phyloP scores from a whole-genome alignment of 2,329 filamentous ascomycete genomes.

The Chalaropsis thielavioides region DNA sequence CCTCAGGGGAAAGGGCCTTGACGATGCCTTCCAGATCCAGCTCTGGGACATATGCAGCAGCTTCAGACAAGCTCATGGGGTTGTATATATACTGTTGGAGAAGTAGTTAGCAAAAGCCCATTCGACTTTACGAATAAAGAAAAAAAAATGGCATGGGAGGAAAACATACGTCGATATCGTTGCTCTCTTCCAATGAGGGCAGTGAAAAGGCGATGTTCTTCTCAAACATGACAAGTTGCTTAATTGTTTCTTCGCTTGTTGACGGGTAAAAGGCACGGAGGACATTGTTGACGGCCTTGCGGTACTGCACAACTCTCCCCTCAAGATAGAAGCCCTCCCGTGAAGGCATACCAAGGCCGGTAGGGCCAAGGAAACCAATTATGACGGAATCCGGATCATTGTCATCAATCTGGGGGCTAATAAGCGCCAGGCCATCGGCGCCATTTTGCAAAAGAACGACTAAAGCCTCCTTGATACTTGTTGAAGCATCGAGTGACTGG shows the following conservation, averaged over 20 bases:
- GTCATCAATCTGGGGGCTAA: constrained; percentile 30
- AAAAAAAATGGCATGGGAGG: not conserved
- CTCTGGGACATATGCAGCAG: constrained; percentile 39
- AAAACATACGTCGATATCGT: constrained; percentile 40
- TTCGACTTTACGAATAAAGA: not conserved
- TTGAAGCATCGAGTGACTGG: constrained; percentile 29
- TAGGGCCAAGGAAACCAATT: constrained; percentile 30
- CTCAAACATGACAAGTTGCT: constrained; percentile 40
- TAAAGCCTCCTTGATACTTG: constrained; percentile 29
- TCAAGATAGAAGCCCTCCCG: constrained; percentile 46
- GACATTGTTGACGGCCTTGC: constrained; percentile 21
- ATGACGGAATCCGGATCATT: constrained; percentile 28
- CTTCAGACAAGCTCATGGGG: constrained; percentile 42
- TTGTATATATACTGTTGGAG: constrained; percentile 45
- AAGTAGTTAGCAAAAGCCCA: not conserved
- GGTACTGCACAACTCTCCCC: constrained; percentile 38
- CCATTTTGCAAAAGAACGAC: constrained; percentile 33
- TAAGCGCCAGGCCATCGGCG: constrained; percentile 27
- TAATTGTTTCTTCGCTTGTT: constrained; percentile 29
- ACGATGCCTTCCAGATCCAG: constrained; percentile 41
- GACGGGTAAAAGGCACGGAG: constrained; percentile 24
- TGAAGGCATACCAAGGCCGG: constrained; percentile 44
- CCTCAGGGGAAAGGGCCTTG: constrained; percentile 28
- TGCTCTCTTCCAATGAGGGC: constrained; percentile 41
- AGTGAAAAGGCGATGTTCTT: constrained; percentile 45